phyloP scores from a whole-genome alignment of 768 basidiomycete species.

The Serendipita vermifera region DNA sequence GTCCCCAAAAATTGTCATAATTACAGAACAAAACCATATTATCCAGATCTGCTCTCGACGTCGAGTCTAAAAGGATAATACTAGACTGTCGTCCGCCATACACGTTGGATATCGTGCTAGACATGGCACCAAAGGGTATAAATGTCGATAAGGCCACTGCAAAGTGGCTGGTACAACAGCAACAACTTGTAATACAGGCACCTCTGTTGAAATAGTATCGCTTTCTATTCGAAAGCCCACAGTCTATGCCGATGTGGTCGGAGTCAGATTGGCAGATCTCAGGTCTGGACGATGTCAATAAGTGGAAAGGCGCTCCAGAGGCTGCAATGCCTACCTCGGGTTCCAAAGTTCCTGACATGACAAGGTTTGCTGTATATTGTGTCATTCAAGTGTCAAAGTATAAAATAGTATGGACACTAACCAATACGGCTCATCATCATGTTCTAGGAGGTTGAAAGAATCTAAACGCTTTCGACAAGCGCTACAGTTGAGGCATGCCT shows the following conservation, averaged over 20 bases:
- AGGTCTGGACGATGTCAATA: neutral
- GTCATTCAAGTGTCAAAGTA: too few species aligned
- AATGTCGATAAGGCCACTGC: neutral
- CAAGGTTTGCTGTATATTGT: constrained; percentile 2
- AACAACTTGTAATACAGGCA: neutral
- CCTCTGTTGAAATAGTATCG: neutral
- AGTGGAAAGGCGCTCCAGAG: neutral
- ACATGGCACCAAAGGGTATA: neutral
- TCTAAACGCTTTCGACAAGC: constrained; percentile 8
- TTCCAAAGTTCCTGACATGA: neutral
- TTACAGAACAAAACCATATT: neutral
- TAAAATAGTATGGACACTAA: too few species aligned
- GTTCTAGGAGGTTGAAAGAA: constrained; percentile 4
- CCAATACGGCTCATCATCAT: constrained; percentile 11
- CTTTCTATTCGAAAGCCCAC: neutral
- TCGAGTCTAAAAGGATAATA: neutral
- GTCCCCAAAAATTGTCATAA: too few species aligned
- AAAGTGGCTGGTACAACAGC: neutral
- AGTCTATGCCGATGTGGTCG: neutral
- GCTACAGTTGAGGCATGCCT: constrained; percentile 9
- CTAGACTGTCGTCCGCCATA: neutral
- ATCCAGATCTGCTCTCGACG: neutral
- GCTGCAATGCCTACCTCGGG: neutral
- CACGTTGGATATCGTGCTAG: neutral
- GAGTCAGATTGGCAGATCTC: neutral